Evolutionary conservation across 225 moss, liverwort and hornwort species (phyloP).

Genomic region (Sphagnum contortum): DNA sequence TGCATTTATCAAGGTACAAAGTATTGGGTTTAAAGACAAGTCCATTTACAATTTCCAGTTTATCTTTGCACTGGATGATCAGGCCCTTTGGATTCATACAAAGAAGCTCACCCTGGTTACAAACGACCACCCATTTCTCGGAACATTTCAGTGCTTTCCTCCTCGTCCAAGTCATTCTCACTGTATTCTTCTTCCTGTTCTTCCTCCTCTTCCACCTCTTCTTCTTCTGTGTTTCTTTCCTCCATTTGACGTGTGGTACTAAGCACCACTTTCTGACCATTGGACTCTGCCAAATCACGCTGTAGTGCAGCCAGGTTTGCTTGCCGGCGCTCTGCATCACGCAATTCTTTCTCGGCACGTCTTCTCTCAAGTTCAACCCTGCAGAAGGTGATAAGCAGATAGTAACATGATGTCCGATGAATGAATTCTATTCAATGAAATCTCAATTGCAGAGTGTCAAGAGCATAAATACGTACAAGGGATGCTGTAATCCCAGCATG

Average conservation of each 20-base stretch:
- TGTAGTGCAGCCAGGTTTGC: conserved; percentile 42
- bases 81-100: too few species aligned
- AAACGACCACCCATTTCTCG: conserved; percentile 31
- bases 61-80: too few species aligned
- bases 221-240: conserved; percentile 32
- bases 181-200: conserved; percentile 22
- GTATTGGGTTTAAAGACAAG: too few species aligned
- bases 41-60: too few species aligned
- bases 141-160: conserved; percentile 31
- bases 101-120: too few species aligned
- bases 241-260: conserved; percentile 46
- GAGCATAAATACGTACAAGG: too few species aligned
- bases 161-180: conserved; percentile 19
- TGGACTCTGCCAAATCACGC: conserved; percentile 60
- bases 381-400: neutral
- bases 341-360: conserved; percentile 47
- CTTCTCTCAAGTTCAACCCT: conserved; percentile 69
- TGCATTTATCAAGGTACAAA: too few species aligned
- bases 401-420: too few species aligned
- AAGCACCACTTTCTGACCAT: conserved; percentile 66
- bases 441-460: too few species aligned
- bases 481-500: too few species aligned
- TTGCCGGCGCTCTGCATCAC: conserved; percentile 40
- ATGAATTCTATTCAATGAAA: too few species aligned
- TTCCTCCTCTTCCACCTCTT: conserved; percentile 31